A percentile compares a stretch with the other conserved stretches of the same genome.
These are phyloP conservation scores for Chernovozyma aurita DNA, from an alignment of 1,139 yeast genomes.

Conservation along the genomic window DNA sequence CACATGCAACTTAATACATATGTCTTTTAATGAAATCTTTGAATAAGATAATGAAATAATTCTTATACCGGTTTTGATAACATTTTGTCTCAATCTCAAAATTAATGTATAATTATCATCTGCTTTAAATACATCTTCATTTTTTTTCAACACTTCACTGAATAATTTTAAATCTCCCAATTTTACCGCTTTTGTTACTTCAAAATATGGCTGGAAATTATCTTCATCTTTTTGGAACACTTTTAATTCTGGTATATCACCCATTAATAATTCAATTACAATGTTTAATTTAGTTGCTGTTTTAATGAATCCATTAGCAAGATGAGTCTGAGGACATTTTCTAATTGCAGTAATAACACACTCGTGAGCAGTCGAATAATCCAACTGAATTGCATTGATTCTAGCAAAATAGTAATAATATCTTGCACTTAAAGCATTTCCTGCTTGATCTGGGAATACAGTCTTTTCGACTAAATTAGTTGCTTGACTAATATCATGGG, in stretches of 20 bases:
- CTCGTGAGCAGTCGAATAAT: slow-evolving; percentile 88
- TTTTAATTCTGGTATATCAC: slow-evolving; percentile 93
- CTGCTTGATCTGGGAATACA: slow-evolving; percentile 78
- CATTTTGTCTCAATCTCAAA: slow-evolving; percentile 89
- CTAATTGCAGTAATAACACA: slow-evolving; percentile 89
- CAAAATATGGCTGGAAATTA: slow-evolving; percentile 73
- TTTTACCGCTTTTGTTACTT: slow-evolving; percentile 87
- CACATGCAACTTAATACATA: slow-evolving; percentile 82
- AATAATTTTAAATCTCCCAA: slow-evolving; percentile 85
- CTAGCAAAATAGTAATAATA: slow-evolving; percentile 86
- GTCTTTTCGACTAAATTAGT: slow-evolving; percentile 85
- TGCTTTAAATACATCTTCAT: slow-evolving; percentile 56
- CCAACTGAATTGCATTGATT: slow-evolving; percentile 87
- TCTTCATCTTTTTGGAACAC: slow-evolving; percentile 61
- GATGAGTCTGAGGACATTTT: slow-evolving; percentile 91
- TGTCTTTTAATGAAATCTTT: slow-evolving; percentile 83
- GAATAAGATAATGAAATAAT: slow-evolving; percentile 90
- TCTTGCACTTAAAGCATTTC: slow-evolving; percentile 88
- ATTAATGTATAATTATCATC: slow-evolving; percentile 87
- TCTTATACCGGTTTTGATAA: slow-evolving; percentile 95
- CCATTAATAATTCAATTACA: slow-evolving; percentile 88
- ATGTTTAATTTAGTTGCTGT: slow-evolving; percentile 86
- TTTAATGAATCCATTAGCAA: slow-evolving; percentile 84
- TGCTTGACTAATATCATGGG: slow-evolving; percentile 85
- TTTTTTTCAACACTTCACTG: slow-evolving; percentile 64